Evolutionary conservation across 2,329 filamentous ascomycete species (phyloP).

Genomic region (Colletotrichum incanum): DNA sequence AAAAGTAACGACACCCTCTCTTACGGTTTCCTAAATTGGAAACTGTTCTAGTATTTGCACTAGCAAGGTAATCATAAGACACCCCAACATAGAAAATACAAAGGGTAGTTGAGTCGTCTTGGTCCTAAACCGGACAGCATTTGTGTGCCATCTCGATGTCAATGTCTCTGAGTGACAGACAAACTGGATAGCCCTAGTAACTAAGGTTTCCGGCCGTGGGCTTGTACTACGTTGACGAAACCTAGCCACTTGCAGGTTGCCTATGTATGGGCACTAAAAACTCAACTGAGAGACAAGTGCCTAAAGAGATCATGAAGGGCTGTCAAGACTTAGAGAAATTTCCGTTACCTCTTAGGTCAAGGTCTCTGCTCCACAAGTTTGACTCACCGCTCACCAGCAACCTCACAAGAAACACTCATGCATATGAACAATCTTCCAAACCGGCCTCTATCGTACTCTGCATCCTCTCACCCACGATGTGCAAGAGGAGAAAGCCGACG

Average conservation of each 20-base stretch:
- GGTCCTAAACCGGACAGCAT: not conserved
- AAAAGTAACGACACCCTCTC: too few relatives aligned
- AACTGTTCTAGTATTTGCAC: too few relatives aligned
- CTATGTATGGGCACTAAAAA: not conserved
- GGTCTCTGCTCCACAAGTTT: not conserved
- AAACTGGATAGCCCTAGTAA: not conserved
- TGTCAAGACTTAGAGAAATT: not conserved
- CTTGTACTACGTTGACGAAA: not conserved
- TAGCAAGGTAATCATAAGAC: not conserved
- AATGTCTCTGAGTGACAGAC: too few relatives aligned
- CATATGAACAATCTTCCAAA: not conserved
- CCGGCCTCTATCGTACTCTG: not conserved
- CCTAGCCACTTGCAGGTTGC: not conserved
- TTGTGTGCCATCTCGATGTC: not conserved
- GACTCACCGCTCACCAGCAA: not conserved
- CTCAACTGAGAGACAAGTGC: not conserved
- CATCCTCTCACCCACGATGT: not conserved
- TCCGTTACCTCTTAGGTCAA: not conserved
- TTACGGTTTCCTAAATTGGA: too few relatives aligned
- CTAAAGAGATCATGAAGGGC: not conserved
- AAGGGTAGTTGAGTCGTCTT: not conserved
- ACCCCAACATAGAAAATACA: not conserved
- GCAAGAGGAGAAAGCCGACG: not conserved
- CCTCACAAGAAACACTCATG: not conserved
- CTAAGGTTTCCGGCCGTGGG: not conserved